Percentiles rank a stretch among this genome's conserved stretches.
Conservation (phyloP, 2,329 filamentous ascomycete species). For the Aspergillus sp. region DNA sequence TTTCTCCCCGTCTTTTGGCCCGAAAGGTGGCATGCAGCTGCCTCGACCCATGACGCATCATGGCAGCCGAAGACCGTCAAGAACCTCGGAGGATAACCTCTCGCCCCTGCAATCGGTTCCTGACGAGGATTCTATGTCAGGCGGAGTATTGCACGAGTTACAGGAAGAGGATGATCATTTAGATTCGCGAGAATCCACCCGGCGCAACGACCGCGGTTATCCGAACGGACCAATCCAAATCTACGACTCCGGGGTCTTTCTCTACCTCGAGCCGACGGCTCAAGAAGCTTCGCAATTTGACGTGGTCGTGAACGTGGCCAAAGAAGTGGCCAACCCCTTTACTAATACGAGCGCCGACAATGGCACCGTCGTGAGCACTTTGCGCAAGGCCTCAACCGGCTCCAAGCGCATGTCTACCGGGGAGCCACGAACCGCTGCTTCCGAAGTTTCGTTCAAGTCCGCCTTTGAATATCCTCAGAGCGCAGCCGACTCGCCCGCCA, state of each 20-base stretch:
- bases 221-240: conserved; percentile 65
- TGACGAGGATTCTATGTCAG: conserved; percentile 26
- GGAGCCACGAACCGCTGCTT: conserved; percentile 46
- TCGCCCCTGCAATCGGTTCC: conserved; percentile 27
- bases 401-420: conserved; percentile 35
- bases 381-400: conserved; percentile 48
- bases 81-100: conserved; percentile 29
- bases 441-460: conserved; percentile 51
- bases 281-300: conserved; percentile 62
- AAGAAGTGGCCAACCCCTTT: conserved; percentile 64
- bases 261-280: conserved; percentile 63
- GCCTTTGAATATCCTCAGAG: conserved; percentile 43
- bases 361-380: conserved; percentile 44
- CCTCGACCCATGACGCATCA: conserved; percentile 41
- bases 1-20: conserved; percentile 51
- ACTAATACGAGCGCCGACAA: conserved; percentile 29
- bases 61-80: conserved; percentile 27
- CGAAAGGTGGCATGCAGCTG: conserved; percentile 52
- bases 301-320: conserved; percentile 65
- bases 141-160: conserved; percentile 44
- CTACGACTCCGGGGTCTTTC: conserved; percentile 60
- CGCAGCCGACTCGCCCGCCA: conserved; percentile 30
- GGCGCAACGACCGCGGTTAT: conserved; percentile 63
- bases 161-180: conserved; percentile 52
- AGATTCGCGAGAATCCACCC: conserved; percentile 55